Evolutionary conservation across 2,329 filamentous ascomycete genomes (phyloP).

Genomic region (Beauveria sp.): DNA sequence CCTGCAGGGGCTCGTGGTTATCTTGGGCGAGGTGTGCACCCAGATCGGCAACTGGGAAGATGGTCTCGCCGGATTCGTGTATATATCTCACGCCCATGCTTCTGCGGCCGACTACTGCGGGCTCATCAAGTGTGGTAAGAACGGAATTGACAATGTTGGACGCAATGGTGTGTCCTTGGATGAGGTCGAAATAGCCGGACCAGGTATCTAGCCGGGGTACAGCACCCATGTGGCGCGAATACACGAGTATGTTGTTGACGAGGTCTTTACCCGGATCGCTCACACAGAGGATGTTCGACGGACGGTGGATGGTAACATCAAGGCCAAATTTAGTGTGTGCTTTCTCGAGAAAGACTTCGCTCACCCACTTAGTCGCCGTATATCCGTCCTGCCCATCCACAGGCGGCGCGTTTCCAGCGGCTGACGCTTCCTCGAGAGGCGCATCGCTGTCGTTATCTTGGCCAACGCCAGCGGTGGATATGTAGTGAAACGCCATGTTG

Average conservation of each 20-base stretch:
- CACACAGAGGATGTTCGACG: background rate
- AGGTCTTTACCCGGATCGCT: background rate
- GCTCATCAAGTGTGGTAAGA: background rate
- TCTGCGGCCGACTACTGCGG: too few species aligned
- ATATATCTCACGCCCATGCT: background rate
- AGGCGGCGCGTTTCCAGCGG: slow-evolving; percentile 12
- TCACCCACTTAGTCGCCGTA: slow-evolving; percentile 26
- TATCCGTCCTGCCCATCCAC: slow-evolving; percentile 25
- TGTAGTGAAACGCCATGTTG: background rate
- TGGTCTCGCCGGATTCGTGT: background rate
- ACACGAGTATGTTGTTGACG: slow-evolving; percentile 1
- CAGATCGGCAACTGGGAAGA: background rate
- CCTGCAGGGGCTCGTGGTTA: background rate
- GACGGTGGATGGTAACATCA: background rate
- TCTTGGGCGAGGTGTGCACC: background rate
- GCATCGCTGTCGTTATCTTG: background rate
- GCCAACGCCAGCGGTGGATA: background rate
- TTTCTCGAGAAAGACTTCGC: slow-evolving; percentile 25
- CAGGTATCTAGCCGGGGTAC: background rate
- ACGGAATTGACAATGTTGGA: background rate
- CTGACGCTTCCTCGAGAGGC: slow-evolving; percentile 8
- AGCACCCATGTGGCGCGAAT: background rate
- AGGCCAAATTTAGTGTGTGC: background rate
- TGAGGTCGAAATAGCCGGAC: slow-evolving; percentile 2
- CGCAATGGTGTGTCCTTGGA: background rate